Conservation (phyloP, 495 filamentous ascomycete species). For the Lophiotrema nucula region DNA sequence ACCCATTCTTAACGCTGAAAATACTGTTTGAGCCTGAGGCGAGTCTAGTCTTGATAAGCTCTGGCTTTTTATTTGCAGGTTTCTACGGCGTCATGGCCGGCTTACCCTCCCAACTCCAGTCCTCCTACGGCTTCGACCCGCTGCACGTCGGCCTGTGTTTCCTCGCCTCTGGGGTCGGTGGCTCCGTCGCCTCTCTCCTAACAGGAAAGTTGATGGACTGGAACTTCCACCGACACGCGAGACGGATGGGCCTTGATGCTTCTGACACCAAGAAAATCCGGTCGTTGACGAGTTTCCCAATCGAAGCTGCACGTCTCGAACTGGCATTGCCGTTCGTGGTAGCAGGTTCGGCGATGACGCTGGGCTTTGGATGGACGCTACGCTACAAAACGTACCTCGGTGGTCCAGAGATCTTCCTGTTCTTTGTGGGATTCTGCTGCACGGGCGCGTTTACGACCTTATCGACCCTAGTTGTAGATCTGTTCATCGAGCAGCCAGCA, state of each 20-base stretch:
- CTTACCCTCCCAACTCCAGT: slow-evolving; percentile 56
- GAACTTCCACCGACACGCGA: slow-evolving; percentile 43
- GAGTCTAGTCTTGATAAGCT: slow-evolving; percentile 56
- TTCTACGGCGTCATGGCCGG: slow-evolving; percentile 59
- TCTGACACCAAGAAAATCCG: slow-evolving; percentile 43
- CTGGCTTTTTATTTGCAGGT: slow-evolving; percentile 56
- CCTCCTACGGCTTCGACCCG: slow-evolving; percentile 62
- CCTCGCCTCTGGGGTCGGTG: slow-evolving; percentile 35
- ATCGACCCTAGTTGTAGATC: slow-evolving; percentile 61
- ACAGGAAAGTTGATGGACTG: slow-evolving; percentile 42
- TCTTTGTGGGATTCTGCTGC: slow-evolving; percentile 57
- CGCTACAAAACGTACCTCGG: slow-evolving; percentile 28
- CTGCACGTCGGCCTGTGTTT: slow-evolving; percentile 64
- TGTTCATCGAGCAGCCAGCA: slow-evolving; percentile 59
- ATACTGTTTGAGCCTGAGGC: slow-evolving; percentile 67
- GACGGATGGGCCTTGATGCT: slow-evolving; percentile 37
- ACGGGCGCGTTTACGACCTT: slow-evolving; percentile 56
- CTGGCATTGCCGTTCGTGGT: slow-evolving; percentile 33
- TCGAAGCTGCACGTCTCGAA: slow-evolving; percentile 51
- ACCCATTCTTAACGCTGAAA: slow-evolving; percentile 64
- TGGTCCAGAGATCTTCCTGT: slow-evolving; percentile 51
- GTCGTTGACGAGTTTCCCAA: slow-evolving; percentile 49
- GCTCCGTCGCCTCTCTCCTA: slow-evolving; percentile 25
- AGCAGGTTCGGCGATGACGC: slow-evolving; percentile 30
- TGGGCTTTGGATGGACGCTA: slow-evolving; percentile 46